phyloP scores from a whole-genome alignment of 495 filamentous ascomycete genomes.

The Pyrenula aspistea region DNA sequence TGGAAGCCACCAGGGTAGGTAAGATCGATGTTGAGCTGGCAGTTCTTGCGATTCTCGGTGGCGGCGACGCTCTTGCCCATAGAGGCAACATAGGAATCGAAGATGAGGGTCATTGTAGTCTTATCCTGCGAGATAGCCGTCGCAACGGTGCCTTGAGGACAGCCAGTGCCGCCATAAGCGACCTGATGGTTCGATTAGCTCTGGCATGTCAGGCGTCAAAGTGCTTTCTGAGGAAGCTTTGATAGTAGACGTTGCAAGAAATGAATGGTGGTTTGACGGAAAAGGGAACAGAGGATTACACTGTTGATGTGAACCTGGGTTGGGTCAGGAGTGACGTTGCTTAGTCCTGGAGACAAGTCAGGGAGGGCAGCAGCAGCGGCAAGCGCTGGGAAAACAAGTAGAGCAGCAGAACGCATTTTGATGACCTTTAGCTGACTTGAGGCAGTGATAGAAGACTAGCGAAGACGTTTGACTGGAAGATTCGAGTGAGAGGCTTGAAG shows the following conservation, averaged over 20 bases:
- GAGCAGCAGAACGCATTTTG: neutral
- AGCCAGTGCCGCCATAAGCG: conserved; percentile 40
- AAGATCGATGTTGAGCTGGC: conserved; percentile 45
- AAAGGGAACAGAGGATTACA: too few species aligned
- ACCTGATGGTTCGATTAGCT: neutral
- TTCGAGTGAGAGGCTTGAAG: neutral
- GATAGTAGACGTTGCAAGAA: too few species aligned
- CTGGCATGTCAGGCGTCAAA: neutral
- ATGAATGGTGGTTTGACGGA: too few species aligned
- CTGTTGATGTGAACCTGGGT: neutral
- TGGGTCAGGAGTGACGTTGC: neutral
- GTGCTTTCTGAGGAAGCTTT: neutral
- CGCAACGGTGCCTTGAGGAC: conserved; percentile 37
- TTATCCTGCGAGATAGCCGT: conserved; percentile 36
- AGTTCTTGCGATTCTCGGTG: conserved; percentile 40
- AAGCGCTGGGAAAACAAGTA: neutral
- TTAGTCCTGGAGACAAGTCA: neutral
- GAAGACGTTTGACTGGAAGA: neutral
- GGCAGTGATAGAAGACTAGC: neutral
- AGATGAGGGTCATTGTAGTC: conserved; percentile 36
- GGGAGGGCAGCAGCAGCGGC: neutral
- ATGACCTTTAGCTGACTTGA: neutral
- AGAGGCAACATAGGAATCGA: conserved; percentile 30
- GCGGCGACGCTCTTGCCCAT: conserved; percentile 24
- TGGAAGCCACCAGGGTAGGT: conserved; percentile 49